Conservation (phyloP, 495 filamentous ascomycete genomes). For the Coniosporium apollinis region DNA sequence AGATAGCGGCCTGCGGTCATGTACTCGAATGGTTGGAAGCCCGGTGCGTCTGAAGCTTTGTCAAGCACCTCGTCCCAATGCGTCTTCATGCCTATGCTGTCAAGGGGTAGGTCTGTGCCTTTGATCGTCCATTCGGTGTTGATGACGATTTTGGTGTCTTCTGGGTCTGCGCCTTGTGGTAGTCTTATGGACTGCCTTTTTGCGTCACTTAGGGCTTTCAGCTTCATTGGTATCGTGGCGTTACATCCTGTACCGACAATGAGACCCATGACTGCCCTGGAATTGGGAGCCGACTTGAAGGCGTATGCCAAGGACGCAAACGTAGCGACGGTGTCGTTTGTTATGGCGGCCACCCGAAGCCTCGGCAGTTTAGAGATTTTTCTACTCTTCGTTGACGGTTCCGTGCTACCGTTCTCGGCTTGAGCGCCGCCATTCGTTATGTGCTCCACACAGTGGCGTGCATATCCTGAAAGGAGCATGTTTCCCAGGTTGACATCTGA, state of each 20-base stretch:
- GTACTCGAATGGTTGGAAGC: constrained; percentile 77
- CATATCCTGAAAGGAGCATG: constrained; percentile 52
- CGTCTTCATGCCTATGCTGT: constrained; percentile 45
- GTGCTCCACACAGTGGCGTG: constrained; percentile 34
- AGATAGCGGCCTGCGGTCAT: constrained; percentile 76
- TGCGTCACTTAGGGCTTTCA: constrained; percentile 42
- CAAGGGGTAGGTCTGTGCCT: constrained; percentile 49
- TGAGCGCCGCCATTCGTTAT: constrained; percentile 21
- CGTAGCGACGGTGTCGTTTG: constrained; percentile 70
- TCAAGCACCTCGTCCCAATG: constrained; percentile 58
- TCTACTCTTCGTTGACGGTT: constrained; percentile 31
- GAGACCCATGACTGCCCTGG: constrained; percentile 59
- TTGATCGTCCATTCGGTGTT: constrained; percentile 83
- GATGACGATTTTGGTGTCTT: constrained; percentile 46
- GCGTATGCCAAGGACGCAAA: constrained; percentile 59
- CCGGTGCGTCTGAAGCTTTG: constrained; percentile 46
- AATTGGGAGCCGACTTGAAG: constrained; percentile 44
- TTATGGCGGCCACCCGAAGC: constrained; percentile 57
- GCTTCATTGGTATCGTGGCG: constrained; percentile 57
- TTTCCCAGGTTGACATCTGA: constrained; percentile 54
- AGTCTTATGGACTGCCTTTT: constrained; percentile 34
- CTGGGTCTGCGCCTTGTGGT: constrained; percentile 12
- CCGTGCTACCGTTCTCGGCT: constrained; percentile 16
- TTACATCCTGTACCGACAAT: constrained; percentile 77
- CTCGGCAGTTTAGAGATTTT: constrained; percentile 36